A percentile compares a stretch with the other conserved stretches of the same genome.
phyloP scores from a whole-genome alignment of 768 basidiomycete species.

The Tricholoma matsutake region DNA sequence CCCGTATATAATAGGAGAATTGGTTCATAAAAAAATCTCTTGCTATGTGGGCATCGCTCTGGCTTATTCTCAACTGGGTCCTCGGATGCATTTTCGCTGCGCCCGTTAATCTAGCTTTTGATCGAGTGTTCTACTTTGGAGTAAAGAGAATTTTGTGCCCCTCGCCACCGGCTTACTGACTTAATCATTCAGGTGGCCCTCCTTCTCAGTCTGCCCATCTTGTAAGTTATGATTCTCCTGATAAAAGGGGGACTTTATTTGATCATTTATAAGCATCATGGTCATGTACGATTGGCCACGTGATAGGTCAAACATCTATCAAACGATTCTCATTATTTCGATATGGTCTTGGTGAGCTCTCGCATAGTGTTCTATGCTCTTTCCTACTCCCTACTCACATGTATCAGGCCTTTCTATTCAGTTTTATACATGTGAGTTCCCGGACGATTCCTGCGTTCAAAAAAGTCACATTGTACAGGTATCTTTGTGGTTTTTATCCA shows the following conservation, averaged over 20 bases:
- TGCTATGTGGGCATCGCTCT: slow-evolving; percentile 60
- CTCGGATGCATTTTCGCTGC: slow-evolving; percentile 54
- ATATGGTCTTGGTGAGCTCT: slow-evolving; percentile 60
- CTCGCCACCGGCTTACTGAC: background rate
- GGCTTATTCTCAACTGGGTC: slow-evolving; percentile 69
- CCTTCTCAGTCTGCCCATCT: slow-evolving; percentile 55
- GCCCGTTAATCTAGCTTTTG: slow-evolving; percentile 37
- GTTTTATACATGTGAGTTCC: slow-evolving; percentile 48
- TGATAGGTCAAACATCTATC: slow-evolving; percentile 56
- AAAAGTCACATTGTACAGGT: slow-evolving; percentile 22
- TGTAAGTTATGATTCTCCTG: slow-evolving; percentile 29
- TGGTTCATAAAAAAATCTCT: slow-evolving; percentile 72
- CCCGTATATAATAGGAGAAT: slow-evolving; percentile 46
- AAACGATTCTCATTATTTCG: slow-evolving; percentile 52
- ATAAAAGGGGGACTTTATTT: background rate
- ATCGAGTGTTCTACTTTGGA: slow-evolving; percentile 62
- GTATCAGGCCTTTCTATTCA: slow-evolving; percentile 54
- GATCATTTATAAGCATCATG: slow-evolving; percentile 37
- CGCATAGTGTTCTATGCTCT: background rate
- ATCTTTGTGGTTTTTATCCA: slow-evolving; percentile 41
- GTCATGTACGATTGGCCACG: slow-evolving; percentile 73
- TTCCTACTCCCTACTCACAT: slow-evolving; percentile 14
- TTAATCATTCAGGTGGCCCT: slow-evolving; percentile 33
- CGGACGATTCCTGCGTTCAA: background rate
- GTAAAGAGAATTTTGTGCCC: slow-evolving; percentile 29